Evolutionary conservation across 2,329 filamentous ascomycete genomes (phyloP), one percentile per base, ranked within the genome.

Genomic region (Penicillium sp.): DNA sequence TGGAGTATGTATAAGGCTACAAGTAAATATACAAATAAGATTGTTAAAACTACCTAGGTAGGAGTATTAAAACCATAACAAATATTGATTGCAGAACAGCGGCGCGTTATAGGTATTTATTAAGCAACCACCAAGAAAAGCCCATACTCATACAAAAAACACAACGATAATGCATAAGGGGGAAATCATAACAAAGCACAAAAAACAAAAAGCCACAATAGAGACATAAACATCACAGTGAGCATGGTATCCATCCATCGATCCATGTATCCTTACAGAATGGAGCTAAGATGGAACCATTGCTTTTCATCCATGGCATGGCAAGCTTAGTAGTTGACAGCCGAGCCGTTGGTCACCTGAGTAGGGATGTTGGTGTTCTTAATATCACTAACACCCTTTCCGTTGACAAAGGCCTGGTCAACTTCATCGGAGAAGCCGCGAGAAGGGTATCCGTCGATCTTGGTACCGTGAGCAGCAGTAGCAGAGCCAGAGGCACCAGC

Each of bases 401-500:
- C 57, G 37, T 62, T 59, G 63, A 67, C 64, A 39, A 73, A 71
- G n/a, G 70, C 71, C 43, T 71, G 53, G 45, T 70, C 68, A 33
- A 73, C 61, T 55, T 73, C 70, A 43, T 70, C 69, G 2, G 67
- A 68, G 62, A 71, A 71, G n/a, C 68, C 68, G 22, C 61, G 67
- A 8, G 69, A 58, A n/a, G 60, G 63, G 52, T 64, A 62, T 46
- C 53, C 60, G 6, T 51, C 55, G 21, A 54, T 43, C 42, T 57
- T 60, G 22, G 54, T 54, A 13, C 42, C 35, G n/a, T 37, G 47
- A 22, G 58, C 56, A 29, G 47, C 52, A 24, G 49, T 29, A 14
- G 13, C 49, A 44, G 49, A 44, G 14, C 49, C 39, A 1, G 49
- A 52, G 14, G 48, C 33, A 21, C 48, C 48, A 31, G 49, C 49